These are phyloP conservation scores for Periconia sp. DNA, from an alignment of 2,329 filamentous ascomycete species.

Conservation along the genomic window DNA sequence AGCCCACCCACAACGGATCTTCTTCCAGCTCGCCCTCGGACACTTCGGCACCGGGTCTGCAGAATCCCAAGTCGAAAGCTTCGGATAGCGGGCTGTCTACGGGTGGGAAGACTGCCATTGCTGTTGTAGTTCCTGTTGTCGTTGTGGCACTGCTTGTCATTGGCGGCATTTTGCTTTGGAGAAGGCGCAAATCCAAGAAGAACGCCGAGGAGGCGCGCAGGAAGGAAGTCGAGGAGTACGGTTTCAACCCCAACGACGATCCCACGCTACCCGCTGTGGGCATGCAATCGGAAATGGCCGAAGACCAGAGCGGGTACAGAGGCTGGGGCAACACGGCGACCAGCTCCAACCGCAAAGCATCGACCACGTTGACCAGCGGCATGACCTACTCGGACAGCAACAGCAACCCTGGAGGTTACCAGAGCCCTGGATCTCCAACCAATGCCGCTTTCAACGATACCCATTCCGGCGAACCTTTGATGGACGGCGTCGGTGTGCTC, in stretches of 20 bases:
- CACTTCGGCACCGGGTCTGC: slow-evolving; percentile 5
- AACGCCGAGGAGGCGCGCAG: slow-evolving; percentile 82
- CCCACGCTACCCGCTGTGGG: slow-evolving; percentile 69
- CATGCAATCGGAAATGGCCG: slow-evolving; percentile 69
- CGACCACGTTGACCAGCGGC: slow-evolving; percentile 84
- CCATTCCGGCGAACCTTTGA: slow-evolving; percentile 68
- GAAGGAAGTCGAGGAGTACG: slow-evolving; percentile 97
- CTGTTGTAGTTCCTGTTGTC: slow-evolving; percentile 90
- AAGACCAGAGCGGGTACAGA: slow-evolving; percentile 78
- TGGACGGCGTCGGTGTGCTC: slow-evolving; percentile 80
- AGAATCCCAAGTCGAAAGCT: slow-evolving; percentile 14
- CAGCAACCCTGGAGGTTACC: slow-evolving; percentile 57
- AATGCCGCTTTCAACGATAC: slow-evolving; percentile 67
- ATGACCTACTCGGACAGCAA: slow-evolving; percentile 70
- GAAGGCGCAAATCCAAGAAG: slow-evolving; percentile 82
- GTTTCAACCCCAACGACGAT: slow-evolving; percentile 96
- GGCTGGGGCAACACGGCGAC: slow-evolving; percentile 89
- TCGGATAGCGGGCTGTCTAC: slow-evolving; percentile 54
- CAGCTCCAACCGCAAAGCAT: slow-evolving; percentile 72
- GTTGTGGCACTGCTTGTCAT: slow-evolving; percentile 80
- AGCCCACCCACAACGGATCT: slow-evolving; percentile 9
- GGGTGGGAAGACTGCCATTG: slow-evolving; percentile 80
- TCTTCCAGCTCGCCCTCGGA: slow-evolving; percentile 3
- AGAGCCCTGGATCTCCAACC: slow-evolving; percentile 62
- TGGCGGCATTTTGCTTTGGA: slow-evolving; percentile 80